A percentile compares a stretch with the other conserved stretches of the same genome.
phyloP scores from a whole-genome alignment of 371 early-diverging fungal species.

The Capillidium heterosporum region DNA sequence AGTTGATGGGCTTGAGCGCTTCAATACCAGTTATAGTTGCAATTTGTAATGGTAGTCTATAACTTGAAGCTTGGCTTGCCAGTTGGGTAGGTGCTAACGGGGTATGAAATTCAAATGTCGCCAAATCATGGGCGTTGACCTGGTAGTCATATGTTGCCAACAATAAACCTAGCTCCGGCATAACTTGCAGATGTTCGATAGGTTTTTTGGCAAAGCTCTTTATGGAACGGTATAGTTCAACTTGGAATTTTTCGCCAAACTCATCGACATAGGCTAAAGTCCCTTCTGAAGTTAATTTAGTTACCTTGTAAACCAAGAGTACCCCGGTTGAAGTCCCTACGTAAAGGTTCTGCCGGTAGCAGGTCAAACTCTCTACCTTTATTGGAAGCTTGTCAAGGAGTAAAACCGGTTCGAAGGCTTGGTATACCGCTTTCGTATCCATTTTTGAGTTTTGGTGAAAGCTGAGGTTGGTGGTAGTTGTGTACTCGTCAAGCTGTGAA shows the following conservation, averaged over 20 bases:
- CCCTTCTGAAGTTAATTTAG: neutral
- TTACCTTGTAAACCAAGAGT: constrained; percentile 7
- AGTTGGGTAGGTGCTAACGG: neutral
- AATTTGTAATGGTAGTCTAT: neutral
- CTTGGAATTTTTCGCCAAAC: constrained; percentile 24
- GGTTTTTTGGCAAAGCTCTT: constrained; percentile 49
- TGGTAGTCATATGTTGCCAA: constrained; percentile 40
- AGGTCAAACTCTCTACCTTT: neutral
- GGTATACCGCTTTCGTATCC: neutral
- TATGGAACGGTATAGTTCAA: constrained; percentile 37
- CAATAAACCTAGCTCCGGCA: constrained; percentile 55
- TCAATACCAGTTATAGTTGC: neutral
- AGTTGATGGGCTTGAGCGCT: neutral
- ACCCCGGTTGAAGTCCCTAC: constrained; percentile 8
- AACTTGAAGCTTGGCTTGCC: neutral
- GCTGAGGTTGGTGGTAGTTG: too few relatives aligned
- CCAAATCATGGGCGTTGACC: constrained; percentile 1
- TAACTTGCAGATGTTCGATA: constrained; percentile 55
- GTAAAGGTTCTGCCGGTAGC: neutral
- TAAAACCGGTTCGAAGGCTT: constrained; percentile 1
- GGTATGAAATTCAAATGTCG: neutral
- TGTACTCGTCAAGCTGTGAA: too few relatives aligned
- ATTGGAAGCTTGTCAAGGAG: constrained; percentile 4
- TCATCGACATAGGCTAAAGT: neutral
- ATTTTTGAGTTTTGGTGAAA: neutral